These are phyloP conservation scores for Picea sitchensis DNA, from an alignment of 75 land plant genomes.

Conservation along the genomic window DNA sequence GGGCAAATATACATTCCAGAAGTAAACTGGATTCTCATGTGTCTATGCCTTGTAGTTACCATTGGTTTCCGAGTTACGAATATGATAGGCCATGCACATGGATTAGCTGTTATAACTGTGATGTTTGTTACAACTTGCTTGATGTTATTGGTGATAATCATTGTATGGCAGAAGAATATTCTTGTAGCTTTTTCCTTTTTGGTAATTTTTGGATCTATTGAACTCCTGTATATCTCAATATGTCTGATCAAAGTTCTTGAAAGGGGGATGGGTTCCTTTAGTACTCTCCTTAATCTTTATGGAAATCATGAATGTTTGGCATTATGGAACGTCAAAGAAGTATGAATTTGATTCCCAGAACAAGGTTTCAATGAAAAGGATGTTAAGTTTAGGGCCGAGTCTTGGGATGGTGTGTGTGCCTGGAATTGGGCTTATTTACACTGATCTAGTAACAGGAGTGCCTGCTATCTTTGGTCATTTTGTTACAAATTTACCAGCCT, in stretches of 20 bases:
- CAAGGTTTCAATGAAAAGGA: conserved; percentile 12
- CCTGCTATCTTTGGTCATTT: conserved; percentile 30
- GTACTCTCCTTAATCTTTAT: no score
- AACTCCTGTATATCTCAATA: no score
- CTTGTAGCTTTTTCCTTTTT: no score
- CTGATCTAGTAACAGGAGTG: conserved; percentile 47
- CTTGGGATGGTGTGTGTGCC: conserved; percentile 69
- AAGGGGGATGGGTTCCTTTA: no score
- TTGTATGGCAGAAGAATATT: conserved; percentile 18
- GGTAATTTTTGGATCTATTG: no score
- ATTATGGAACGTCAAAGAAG: no score
- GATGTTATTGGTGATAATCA: conserved; percentile 57
- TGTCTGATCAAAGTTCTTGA: no score
- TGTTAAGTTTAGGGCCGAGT: conserved; percentile 46
- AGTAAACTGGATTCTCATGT: conserved; percentile 84
- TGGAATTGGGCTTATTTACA: conserved; percentile 66
- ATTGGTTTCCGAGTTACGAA: conserved; percentile 72
- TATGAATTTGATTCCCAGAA: no score
- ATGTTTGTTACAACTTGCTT: conserved; percentile 24
- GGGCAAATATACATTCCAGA: conserved; percentile 96
- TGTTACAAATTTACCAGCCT: no score
- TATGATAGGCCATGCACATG: conserved; percentile 76
- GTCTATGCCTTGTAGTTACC: conserved; percentile 76
- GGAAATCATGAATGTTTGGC: no score
- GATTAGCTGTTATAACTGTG: conserved; percentile 54